These are phyloP conservation scores for Calonectria fujianensis DNA, from an alignment of 2,329 filamentous ascomycete species.

Conservation along the genomic window DNA sequence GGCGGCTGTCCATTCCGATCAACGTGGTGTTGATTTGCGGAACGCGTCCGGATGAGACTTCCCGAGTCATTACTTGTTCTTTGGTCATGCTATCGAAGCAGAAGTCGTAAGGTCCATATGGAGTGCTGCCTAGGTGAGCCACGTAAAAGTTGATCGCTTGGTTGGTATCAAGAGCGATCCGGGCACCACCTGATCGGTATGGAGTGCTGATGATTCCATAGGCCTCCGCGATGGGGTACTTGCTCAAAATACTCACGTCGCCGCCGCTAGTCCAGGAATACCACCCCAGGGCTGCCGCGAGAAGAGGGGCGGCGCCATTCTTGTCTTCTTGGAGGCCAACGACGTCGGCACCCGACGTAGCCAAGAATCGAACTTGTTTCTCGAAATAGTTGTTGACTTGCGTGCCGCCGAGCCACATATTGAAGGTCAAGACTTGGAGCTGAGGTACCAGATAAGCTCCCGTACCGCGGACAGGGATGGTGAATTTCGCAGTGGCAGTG, in stretches of 20 bases:
- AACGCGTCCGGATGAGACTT: conserved; percentile 61
- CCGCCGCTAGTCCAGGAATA: conserved; percentile 58
- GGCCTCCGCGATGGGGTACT: conserved; percentile 62
- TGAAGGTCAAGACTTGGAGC: conserved; percentile 61
- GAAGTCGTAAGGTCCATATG: conserved; percentile 66
- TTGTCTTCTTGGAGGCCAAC: conserved; percentile 63
- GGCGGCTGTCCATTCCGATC: conserved; percentile 56
- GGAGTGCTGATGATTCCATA: conserved; percentile 52
- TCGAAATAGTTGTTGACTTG: conserved; percentile 60
- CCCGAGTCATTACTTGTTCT: conserved; percentile 59
- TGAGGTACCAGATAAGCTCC: conserved; percentile 57
- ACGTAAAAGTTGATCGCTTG: conserved; percentile 61
- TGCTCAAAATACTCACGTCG: conserved; percentile 60
- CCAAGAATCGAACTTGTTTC: conserved; percentile 63
- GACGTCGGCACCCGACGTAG: conserved; percentile 58
- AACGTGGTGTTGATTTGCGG: conserved; percentile 62
- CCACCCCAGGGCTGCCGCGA: conserved; percentile 64
- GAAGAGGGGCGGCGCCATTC: conserved; percentile 55
- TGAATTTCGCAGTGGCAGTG: conserved; percentile 54
- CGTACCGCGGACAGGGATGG: conserved; percentile 57
- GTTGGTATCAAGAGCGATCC: conserved; percentile 58
- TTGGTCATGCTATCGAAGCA: conserved; percentile 61
- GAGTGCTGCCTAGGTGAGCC: conserved; percentile 61
- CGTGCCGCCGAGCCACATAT: conserved; percentile 64
- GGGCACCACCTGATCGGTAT: conserved; percentile 54